These are phyloP conservation scores for Pleurotus sapidus DNA, from an alignment of 768 basidiomycete genomes.

Conservation along the genomic window DNA sequence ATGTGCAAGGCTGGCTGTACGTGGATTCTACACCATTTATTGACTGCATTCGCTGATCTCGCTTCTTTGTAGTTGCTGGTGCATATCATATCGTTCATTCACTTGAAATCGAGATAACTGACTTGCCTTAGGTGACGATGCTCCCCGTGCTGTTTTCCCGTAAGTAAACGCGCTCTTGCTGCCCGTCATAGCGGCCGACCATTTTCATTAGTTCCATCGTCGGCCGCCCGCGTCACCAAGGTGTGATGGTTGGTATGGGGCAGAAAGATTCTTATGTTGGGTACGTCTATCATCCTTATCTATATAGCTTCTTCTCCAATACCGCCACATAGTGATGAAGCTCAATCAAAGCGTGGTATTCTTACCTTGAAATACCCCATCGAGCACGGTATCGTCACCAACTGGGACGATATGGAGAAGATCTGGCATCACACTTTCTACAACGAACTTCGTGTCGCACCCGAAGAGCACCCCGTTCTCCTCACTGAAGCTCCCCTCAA, in stretches of 20 bases:
- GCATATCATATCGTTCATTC: constrained; percentile 18
- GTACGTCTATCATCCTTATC: constrained; percentile 38
- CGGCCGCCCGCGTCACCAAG: constrained; percentile 91
- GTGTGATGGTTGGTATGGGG: constrained; percentile 97
- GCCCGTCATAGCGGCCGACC: background rate
- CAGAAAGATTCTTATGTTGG: constrained; percentile 97
- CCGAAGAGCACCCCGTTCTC: constrained; percentile 90
- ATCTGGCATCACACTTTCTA: constrained; percentile 99
- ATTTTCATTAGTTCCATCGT: constrained; percentile 75
- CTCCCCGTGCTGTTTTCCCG: constrained; percentile 93
- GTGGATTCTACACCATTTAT: constrained; percentile 30
- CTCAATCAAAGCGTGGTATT: constrained; percentile 94
- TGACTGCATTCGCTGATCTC: constrained; percentile 15
- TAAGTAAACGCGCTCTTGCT: constrained; percentile 41
- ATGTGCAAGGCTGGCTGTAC: constrained; percentile 99
- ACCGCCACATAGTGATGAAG: constrained; percentile 64
- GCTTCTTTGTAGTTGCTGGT: constrained; percentile 57
- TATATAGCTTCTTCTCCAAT: background rate
- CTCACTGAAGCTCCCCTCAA: constrained; percentile 92
- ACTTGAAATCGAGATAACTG: constrained; percentile 15
- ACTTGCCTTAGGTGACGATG: constrained; percentile 67
- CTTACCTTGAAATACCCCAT: constrained; percentile 92
- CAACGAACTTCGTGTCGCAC: constrained; percentile 92
- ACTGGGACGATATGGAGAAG: constrained; percentile 99
- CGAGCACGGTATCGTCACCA: constrained; percentile 93